phyloP scores from a whole-genome alignment of 495 filamentous ascomycete genomes.

The Echria macrotheca region DNA sequence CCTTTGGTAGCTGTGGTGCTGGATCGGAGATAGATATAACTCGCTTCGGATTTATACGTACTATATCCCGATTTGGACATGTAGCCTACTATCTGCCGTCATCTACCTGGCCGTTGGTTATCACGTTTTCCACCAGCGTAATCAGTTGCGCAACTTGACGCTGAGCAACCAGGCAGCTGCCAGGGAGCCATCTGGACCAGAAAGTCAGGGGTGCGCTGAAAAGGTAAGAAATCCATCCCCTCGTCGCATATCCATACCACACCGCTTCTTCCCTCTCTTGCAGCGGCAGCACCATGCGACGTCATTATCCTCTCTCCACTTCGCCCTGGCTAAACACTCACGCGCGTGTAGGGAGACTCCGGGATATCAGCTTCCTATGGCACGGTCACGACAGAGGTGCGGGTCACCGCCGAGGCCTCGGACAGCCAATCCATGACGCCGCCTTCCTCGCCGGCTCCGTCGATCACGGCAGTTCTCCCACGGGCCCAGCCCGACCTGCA shows the following conservation, averaged over 20 bases:
- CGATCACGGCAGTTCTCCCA: constrained; percentile 13
- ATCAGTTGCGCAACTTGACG: constrained; percentile 48
- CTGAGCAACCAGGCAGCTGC: constrained; percentile 32
- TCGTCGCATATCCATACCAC: background rate
- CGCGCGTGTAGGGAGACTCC: too few species aligned
- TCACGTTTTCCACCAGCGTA: constrained; percentile 58
- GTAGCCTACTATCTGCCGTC: constrained; percentile 58
- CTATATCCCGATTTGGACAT: constrained; percentile 83
- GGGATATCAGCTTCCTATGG: too few species aligned
- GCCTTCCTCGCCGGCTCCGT: constrained; percentile 15
- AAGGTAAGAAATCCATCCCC: too few species aligned
- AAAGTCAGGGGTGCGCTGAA: constrained; percentile 31
- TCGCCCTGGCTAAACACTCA: constrained; percentile 1
- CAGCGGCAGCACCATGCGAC: background rate
- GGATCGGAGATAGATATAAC: constrained; percentile 65
- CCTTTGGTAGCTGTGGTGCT: constrained; percentile 74
- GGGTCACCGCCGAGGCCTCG: constrained; percentile 25
- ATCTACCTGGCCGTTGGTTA: constrained; percentile 71
- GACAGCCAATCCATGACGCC: constrained; percentile 10
- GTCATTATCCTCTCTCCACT: background rate
- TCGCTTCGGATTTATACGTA: constrained; percentile 69
- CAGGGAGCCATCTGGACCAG: constrained; percentile 19
- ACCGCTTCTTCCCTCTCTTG: background rate
- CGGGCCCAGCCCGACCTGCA: constrained; percentile 10
- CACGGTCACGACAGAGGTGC: constrained; percentile 35